These are phyloP conservation scores for Galeopsis tetrahit DNA, from an alignment of 257 asterid species.

Conservation along the genomic window DNA sequence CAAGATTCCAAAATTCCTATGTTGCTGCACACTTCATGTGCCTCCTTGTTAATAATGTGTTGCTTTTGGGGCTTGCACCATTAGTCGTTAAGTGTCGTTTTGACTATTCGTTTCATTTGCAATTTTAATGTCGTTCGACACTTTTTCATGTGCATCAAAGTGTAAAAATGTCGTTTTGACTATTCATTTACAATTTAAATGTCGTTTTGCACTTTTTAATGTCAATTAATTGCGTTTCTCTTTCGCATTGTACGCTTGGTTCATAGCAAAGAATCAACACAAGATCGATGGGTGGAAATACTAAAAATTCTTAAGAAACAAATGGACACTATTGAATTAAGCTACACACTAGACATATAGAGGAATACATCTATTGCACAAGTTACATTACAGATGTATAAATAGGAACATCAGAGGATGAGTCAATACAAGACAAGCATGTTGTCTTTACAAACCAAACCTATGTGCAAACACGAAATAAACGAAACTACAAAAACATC, in stretches of 20 bases:
- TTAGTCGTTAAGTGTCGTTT: background rate
- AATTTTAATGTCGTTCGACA: too few species aligned
- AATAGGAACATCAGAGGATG: conserved; percentile 20
- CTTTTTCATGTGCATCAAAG: too few species aligned
- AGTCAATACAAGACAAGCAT: conserved; percentile 25
- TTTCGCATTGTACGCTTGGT: too few species aligned
- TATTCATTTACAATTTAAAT: too few species aligned
- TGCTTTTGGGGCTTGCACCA: background rate
- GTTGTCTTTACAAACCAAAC: conserved; percentile 44
- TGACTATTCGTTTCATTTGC: too few species aligned
- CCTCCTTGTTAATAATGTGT: too few species aligned
- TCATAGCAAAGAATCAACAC: too few species aligned
- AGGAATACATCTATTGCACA: background rate
- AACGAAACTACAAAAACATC: conserved; percentile 21
- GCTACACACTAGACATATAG: background rate
- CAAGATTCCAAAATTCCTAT: background rate
- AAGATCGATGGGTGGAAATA: too few species aligned
- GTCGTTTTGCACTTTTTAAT: too few species aligned
- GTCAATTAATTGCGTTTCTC: too few species aligned
- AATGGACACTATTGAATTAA: background rate
- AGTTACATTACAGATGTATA: conserved; percentile 24
- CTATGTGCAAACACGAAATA: conserved; percentile 34
- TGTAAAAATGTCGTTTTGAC: too few species aligned
- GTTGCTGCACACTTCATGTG: background rate
- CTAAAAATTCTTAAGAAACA: background rate